Evolutionary conservation across 2,329 filamentous ascomycete genomes (phyloP), one percentile per base, ranked within the genome.

Genomic region (Exophiala aquamarina): DNA sequence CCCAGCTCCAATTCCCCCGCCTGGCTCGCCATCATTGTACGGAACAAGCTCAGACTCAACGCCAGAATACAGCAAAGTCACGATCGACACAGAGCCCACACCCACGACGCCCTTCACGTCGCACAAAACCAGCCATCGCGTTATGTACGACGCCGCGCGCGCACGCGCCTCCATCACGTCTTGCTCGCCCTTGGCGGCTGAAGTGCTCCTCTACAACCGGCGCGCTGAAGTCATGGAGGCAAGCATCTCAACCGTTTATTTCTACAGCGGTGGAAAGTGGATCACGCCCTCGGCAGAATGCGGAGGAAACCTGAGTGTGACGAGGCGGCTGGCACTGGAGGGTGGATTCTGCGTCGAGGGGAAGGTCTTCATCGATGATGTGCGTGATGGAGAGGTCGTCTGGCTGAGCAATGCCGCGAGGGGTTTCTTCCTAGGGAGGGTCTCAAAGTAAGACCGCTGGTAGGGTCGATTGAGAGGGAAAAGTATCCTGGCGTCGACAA

Each of bases 391-490:
- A 1, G 91, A 96, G 65, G 76, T 84, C 43, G 86, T 91, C 52
- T 95, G 89, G 87, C 70, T 96, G 43, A 95, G 90, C 66, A 96
- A 92, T 66, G 90, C 87, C 0, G 86, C 92, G 1, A 79, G 86
- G 55, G 92, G 92, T 0, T 95, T 95, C 57, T 73, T 52, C 23
- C 20, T 17, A 8, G 49, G 44, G 11, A 11, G 11, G 11, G 6
- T 26, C n/a, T n/a, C n/a, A n/a, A n/a, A n/a, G n/a, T n/a, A n/a
- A n/a, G n/a, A n/a, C n/a, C n/a, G n/a, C n/a, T n/a, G n/a, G n/a
- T n/a, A n/a, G n/a, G n/a, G n/a, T n/a, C n/a, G n/a, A n/a, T n/a
- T 6, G 6, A 26, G 23, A 26, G 6, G 23, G 23, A 26, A 6
- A 26, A 11, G 23, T 11, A 26, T 26, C 11, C 23, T 26, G 23